phyloP scores from a whole-genome alignment of 2,329 filamentous ascomycete genomes.

The Coleophoma eucalyptorum region DNA sequence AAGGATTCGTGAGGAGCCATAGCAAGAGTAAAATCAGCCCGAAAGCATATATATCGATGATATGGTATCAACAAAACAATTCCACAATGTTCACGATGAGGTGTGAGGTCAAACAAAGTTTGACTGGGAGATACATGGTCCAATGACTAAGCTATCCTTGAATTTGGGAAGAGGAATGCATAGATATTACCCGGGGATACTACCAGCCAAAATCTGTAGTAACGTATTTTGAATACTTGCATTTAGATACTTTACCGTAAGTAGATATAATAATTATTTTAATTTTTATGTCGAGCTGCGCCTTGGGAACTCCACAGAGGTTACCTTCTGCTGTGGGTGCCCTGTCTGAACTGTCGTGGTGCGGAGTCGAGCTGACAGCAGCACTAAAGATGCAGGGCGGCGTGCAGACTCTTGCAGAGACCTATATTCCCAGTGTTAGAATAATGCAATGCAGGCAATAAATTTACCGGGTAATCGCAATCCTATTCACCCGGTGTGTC shows the following conservation, averaged over 20 bases:
- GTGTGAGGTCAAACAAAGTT: no score
- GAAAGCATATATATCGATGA: background rate
- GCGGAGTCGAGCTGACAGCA: background rate
- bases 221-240: no score
- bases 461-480: background rate
- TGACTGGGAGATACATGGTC: no score
- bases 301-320: background rate
- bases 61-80: background rate
- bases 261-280: no score
- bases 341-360: background rate
- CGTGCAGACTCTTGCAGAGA: background rate
- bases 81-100: background rate
- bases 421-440: background rate
- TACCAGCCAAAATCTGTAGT: no score
- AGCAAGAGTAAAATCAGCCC: background rate
- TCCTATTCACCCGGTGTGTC: background rate
- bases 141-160: no score
- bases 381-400: background rate
- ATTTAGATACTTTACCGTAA: no score
- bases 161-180: no score
- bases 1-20: background rate
- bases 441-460: background rate
- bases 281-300: background rate
- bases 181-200: no score
- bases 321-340: background rate